A percentile compares a stretch with the other conserved stretches of the same genome.
phyloP scores from a whole-genome alignment of 1,139 yeast species.

The Hyphopichia pseudoburtonii region DNA sequence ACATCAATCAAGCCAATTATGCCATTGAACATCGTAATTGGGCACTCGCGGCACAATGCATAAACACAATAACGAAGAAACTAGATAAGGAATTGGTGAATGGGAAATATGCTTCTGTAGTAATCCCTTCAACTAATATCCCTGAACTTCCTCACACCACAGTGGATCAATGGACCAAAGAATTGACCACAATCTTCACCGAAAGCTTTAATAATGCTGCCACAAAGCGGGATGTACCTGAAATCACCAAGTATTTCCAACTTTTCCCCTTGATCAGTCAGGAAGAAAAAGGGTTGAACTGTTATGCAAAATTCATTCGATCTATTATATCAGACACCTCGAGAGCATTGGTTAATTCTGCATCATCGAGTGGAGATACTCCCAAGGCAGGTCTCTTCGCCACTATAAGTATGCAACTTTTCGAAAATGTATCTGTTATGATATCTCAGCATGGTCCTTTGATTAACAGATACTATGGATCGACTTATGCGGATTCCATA shows the following conservation, averaged over 20 bases:
- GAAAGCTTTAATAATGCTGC: conserved; percentile 73
- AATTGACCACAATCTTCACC: conserved; percentile 58
- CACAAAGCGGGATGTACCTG: conserved; percentile 58
- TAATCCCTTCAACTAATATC: conserved; percentile 89
- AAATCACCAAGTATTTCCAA: conserved; percentile 76
- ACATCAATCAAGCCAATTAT: conserved; percentile 64
- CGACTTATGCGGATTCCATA: conserved; percentile 53
- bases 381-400: conserved; percentile 54
- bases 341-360: conserved; percentile 53
- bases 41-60: conserved; percentile 69
- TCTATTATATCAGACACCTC: conserved; percentile 80
- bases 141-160: conserved; percentile 74
- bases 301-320: conserved; percentile 84
- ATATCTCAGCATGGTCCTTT: conserved; percentile 83
- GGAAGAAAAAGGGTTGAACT: conserved; percentile 68
- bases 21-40: conserved; percentile 70
- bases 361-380: conserved; percentile 26
- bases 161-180: conserved; percentile 56
- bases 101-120: conserved; percentile 76
- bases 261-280: conserved; percentile 84
- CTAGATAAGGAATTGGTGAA: conserved; percentile 53
- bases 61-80: conserved; percentile 48
- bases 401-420: conserved; percentile 68
- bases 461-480: conserved; percentile 70
- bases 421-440: conserved; percentile 83